Conservation (phyloP, 148 eudicot species). For the Camellia sinensis region DNA sequence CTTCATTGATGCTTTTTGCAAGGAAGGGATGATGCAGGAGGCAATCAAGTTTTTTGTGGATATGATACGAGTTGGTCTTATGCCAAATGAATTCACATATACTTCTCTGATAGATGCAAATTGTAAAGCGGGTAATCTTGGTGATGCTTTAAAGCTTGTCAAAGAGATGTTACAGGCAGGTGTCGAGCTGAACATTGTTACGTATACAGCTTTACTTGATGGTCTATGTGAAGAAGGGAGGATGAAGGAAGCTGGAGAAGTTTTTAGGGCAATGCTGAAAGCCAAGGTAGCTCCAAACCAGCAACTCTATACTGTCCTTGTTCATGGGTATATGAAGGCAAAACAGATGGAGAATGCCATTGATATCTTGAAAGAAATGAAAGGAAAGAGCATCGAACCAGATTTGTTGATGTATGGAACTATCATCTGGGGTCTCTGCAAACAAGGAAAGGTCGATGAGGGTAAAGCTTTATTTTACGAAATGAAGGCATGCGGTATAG, state of each 20-base stretch:
- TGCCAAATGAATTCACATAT: constrained; percentile 84
- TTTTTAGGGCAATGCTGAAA: constrained; percentile 49
- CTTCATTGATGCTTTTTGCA: constrained; percentile 90
- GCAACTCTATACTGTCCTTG: constrained; percentile 58
- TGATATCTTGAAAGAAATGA: constrained; percentile 52
- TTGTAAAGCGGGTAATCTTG: constrained; percentile 59
- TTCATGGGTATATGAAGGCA: constrained; percentile 74
- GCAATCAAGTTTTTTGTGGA: constrained; percentile 85
- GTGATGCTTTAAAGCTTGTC: constrained; percentile 60
- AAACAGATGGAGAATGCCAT: constrained; percentile 53
- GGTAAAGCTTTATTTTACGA: constrained; percentile 48
- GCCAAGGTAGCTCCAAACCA: constrained; percentile 56
- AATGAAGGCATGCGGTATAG: constrained; percentile 62
- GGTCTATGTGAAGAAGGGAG: constrained; percentile 73
- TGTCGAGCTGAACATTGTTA: constrained; percentile 64
- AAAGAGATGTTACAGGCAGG: constrained; percentile 81
- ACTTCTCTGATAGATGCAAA: constrained; percentile 86
- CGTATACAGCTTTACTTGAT: constrained; percentile 69
- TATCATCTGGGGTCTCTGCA: constrained; percentile 77
- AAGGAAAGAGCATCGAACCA: constrained; percentile 40
- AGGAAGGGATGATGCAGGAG: constrained; percentile 77
- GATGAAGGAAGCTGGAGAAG: constrained; percentile 74
- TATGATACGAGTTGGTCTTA: constrained; percentile 79
- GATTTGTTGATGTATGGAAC: constrained; percentile 66
- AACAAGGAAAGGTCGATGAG: constrained; percentile 59